Evolutionary conservation across 768 basidiomycete genomes (phyloP), one percentile per base, ranked within the genome.

Genomic region (Epithele typhae): DNA sequence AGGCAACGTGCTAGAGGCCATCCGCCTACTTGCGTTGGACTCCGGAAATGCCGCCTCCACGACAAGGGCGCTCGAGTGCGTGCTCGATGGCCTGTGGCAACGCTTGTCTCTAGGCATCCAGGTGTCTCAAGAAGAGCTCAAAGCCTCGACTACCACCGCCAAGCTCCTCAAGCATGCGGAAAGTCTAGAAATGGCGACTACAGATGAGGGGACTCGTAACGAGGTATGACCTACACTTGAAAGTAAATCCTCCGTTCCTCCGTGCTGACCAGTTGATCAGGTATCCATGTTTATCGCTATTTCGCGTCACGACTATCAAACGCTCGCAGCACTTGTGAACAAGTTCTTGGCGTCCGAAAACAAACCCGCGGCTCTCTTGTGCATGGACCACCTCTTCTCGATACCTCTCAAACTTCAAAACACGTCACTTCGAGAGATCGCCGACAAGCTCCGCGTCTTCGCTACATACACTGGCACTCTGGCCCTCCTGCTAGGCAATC

Each of bases 11-110:
- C 25, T 69, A 1, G 70, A 76, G 11, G 82, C 81, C 0, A 73
- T 81, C 9, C 61, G 57, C 11, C 57, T 76, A 2, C 61, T 81
- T 35, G 52, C 79, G 3, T 58, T 63, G 33, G 70, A 74, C 25
- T 52, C 21, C 1, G 40, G 43, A 0, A 64, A 62, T 12, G 38
- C 34, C 3, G 22, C 59, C 0, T 72, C 72, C 1, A 51, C 59
- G 12, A 51, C 46, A 18, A 63, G 58, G 35, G 82, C 73, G 1
- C 59, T 54, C 15, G 43, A 63, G 18, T 74, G 68, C 33, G 59
- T 77, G 12, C 56, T 76, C 14, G 66, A 70, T 23, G 68, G 61
- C 1, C 57, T 81, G 14, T 82, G 81, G 79, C 55, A 54, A 6
- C 57, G 60, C 10, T 55, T 72, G 15, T 71, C 77, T 0, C 76